Percentiles rank a stretch among this genome's conserved stretches.
phyloP scores from a whole-genome alignment of 352 stramenopile species.

The Pythium apleroticum region DNA sequence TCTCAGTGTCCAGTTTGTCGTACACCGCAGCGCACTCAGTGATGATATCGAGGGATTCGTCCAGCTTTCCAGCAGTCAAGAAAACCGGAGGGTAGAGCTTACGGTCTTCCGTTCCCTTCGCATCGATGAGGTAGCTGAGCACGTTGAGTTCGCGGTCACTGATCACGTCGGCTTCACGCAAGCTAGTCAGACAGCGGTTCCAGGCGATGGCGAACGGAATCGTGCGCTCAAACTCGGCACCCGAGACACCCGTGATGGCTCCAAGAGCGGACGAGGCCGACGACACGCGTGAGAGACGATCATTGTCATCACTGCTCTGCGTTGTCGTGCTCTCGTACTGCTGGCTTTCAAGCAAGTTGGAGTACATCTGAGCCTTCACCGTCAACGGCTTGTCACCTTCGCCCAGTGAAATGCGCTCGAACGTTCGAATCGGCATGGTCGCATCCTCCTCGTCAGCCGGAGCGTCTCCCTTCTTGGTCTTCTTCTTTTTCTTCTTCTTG shows the following conservation, averaged over 20 bases:
- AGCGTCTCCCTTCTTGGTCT: constrained; percentile 37
- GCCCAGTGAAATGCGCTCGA: constrained; percentile 77
- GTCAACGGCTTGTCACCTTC: constrained; percentile 73
- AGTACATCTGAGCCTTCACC: constrained; percentile 82
- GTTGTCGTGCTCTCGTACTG: constrained; percentile 67
- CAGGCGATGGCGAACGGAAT: constrained; percentile 85
- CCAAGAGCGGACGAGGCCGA: constrained; percentile 50
- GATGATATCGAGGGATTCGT: constrained; percentile 85
- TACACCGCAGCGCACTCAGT: constrained; percentile 75
- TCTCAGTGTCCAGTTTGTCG: constrained; percentile 74
- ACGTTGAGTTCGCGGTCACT: constrained; percentile 81
- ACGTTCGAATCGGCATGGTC: constrained; percentile 63
- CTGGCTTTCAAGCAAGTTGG: constrained; percentile 60
- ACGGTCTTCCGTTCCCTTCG: constrained; percentile 62
- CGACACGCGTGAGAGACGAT: constrained; percentile 33
- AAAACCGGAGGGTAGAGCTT: constrained; percentile 83
- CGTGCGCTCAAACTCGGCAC: constrained; percentile 77
- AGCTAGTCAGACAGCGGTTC: constrained; percentile 71
- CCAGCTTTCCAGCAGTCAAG: constrained; percentile 76
- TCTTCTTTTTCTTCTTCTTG: constrained; percentile 74
- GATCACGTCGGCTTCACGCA: constrained; percentile 81
- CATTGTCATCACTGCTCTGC: constrained; percentile 58
- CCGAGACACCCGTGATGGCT: constrained; percentile 70
- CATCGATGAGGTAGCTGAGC: constrained; percentile 83
- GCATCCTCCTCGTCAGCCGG: constrained; percentile 48